These are phyloP conservation scores for Populus tremula DNA, from an alignment of 345 rosid species.

Conservation along the genomic window DNA sequence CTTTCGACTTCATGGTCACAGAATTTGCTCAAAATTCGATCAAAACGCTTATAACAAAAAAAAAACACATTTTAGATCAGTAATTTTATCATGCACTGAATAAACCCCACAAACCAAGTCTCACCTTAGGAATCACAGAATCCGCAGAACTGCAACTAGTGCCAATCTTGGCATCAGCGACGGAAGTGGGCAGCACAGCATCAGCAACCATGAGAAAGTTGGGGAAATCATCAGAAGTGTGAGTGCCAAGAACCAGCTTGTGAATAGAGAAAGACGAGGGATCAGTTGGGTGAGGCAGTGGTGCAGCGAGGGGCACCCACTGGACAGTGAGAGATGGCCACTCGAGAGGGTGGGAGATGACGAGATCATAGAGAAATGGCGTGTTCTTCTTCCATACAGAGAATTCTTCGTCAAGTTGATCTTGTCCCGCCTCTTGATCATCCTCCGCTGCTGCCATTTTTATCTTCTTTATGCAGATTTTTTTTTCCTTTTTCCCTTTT, in stretches of 20 bases:
- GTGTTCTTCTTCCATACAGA: conserved; percentile 85
- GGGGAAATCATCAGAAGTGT: conserved; percentile 67
- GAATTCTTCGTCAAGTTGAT: conserved; percentile 82
- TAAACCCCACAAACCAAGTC: neutral
- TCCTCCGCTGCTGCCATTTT: conserved; percentile 42
- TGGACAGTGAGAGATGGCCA: conserved; percentile 97
- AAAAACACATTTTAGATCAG: neutral
- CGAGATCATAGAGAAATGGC: conserved; percentile 82
- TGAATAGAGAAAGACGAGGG: conserved; percentile 54
- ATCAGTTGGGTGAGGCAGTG: conserved; percentile 45
- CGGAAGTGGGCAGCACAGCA: conserved; percentile 54
- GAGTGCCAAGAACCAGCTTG: conserved; percentile 76
- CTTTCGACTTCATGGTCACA: neutral
- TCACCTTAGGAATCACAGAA: conserved; percentile 59
- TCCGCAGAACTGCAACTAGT: conserved; percentile 27
- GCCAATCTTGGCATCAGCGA: conserved; percentile 38
- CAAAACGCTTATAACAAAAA: neutral
- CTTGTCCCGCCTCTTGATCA: conserved; percentile 35
- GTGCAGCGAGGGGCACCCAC: conserved; percentile 62
- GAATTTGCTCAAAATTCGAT: neutral
- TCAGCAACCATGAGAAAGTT: conserved; percentile 83
- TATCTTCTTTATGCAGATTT: neutral
- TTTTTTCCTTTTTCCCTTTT: neutral
- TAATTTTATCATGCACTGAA: conserved; percentile 40
- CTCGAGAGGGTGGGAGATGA: conserved; percentile 83